phyloP scores from a whole-genome alignment of 805 yeast genomes.

The Pichia heedii region DNA sequence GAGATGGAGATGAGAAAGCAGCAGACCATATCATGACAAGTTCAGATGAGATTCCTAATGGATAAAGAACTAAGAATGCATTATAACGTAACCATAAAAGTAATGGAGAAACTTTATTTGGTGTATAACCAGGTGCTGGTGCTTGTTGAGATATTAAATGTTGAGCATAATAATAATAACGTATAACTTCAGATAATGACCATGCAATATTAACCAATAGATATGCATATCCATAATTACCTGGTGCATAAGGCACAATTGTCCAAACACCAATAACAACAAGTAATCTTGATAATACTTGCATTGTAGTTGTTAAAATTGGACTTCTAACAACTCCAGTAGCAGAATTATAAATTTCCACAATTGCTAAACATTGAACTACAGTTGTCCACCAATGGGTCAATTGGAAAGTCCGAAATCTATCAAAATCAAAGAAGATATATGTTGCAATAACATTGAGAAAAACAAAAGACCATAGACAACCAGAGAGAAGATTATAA shows the following conservation, averaged over 20 bases:
- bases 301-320: constrained; percentile 71
- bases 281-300: constrained; percentile 76
- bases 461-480: constrained; percentile 26
- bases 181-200: constrained; percentile 88
- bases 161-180: constrained; percentile 82
- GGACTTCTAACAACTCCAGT: constrained; percentile 83
- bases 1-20: constrained; percentile 35
- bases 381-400: constrained; percentile 50
- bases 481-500: constrained; percentile 26
- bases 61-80: constrained; percentile 74
- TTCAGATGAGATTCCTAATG: constrained; percentile 88
- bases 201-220: constrained; percentile 69
- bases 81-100: constrained; percentile 75
- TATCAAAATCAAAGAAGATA: constrained; percentile 42
- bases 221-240: constrained; percentile 50
- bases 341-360: constrained; percentile 72
- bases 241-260: constrained; percentile 64
- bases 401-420: constrained; percentile 36
- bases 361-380: constrained; percentile 71
- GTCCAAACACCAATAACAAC: constrained; percentile 78
- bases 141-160: constrained; percentile 30
- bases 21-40: constrained; percentile 60
- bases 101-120: constrained; percentile 46
- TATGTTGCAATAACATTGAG: constrained; percentile 20
- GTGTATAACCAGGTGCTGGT: constrained; percentile 6